phyloP scores from a whole-genome alignment of 306 rosid genomes.

The Fagus sylvatica region DNA sequence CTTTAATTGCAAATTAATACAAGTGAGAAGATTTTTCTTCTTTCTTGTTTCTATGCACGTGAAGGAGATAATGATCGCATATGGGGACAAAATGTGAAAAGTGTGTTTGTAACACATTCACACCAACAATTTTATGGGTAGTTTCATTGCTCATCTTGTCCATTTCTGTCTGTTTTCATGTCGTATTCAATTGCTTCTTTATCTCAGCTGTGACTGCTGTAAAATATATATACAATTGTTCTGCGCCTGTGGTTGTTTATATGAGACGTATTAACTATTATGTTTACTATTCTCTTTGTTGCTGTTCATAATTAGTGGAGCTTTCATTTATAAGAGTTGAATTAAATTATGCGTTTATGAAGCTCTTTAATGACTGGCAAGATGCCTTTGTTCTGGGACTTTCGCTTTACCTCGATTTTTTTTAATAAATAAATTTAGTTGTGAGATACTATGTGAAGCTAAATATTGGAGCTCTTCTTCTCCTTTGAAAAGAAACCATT shows the following conservation, averaged over 20 bases:
- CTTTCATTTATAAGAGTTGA: neutral
- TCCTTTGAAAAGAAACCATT: neutral
- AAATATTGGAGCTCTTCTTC: neutral
- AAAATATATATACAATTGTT: neutral
- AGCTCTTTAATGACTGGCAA: neutral
- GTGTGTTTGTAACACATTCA: no score
- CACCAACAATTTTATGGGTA: neutral
- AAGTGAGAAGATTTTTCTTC: no score
- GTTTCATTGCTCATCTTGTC: neutral
- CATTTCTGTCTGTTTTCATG: neutral
- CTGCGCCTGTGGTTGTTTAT: neutral
- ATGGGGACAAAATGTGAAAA: no score
- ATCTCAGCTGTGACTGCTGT: no score
- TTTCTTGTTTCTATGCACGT: no score
- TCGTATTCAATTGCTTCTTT: neutral
- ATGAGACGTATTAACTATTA: neutral
- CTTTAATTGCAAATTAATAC: no score
- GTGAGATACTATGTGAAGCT: slow-evolving; percentile 21
- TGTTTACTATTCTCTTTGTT: neutral
- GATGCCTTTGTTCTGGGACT: slow-evolving; percentile 2
- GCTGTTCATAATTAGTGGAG: neutral
- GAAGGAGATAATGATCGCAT: no score
- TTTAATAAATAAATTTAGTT: slow-evolving; percentile 23
- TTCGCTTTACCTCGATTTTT: slow-evolving; percentile 9
- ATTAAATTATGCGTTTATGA: neutral